Evolutionary conservation across 164 flowering plant species (phyloP), one percentile per base, ranked within the genome.

Genomic region (Litsea cubeba): DNA sequence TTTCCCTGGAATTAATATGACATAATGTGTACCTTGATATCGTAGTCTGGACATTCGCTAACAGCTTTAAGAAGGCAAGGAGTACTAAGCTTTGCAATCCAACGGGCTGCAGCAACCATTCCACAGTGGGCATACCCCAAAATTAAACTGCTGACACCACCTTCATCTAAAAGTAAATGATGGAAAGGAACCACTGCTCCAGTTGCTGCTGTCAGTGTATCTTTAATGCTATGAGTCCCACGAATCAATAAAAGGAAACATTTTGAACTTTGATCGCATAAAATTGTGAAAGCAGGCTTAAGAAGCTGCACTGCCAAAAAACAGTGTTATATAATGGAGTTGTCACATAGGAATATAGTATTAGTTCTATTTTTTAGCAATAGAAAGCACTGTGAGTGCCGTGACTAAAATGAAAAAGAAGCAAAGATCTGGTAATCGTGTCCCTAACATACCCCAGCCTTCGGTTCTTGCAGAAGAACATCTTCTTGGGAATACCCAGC

Each of bases 61-160:
- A 93, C 83, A 78, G 92, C 97, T 72, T 89, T 87, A 30, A 89
- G 81, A 78, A 95, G 84, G 83, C 80, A 86, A 74, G 97, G 97
- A 49, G 84, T 83, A 78, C 91, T 86, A 57, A 88, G 87, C 82
- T 89, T 95, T 12, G 97, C 92, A 79, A 93, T 95, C 99, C 99
- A 95, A 77, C 98, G 93, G 75, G 99, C 99, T 46, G 98, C 98
- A 84, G 99, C 99, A 82, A 95, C 97, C 98, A 95, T 93, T 62
- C 99, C 99, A 79, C 95, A 93, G 66, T 93, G 99, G 54, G 99
- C 99, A 80, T 95, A 93, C 63, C 99, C 99, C 80, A 95, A 83
- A 74, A 95, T 85, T 77, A 93, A 76, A 84, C 93, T 88, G 82
- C 91, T 91, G 68, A 95, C 78, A 32, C 99, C 99, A 82, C 99